Base-by-base conservation (phyloP, 164 flowering plant species). In the Echeveria elegans region DNA sequence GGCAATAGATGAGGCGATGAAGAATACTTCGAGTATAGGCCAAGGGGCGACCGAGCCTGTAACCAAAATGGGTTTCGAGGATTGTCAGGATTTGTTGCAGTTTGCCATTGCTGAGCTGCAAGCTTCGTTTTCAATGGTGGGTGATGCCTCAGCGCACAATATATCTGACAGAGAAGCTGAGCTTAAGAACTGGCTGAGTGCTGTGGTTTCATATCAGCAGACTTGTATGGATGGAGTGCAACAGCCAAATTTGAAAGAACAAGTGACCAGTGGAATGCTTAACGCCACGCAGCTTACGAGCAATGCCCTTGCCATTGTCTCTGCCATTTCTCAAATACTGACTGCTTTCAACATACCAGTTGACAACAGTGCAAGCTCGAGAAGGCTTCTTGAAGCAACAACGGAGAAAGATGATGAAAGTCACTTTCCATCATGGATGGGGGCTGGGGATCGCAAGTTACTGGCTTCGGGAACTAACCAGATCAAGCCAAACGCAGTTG, bases 141-240 rank as follows among this genome's bases (percentile, higher is more conserved):
- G 78, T 0, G 75, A 77, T 16, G 50, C 53, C 18, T 72, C 76
- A 0, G 0, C 78, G 65, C 77, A 78, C 24, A 58, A 70, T 34
- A 21, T 31, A 37, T 31, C 65, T 4, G 71, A 78, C 11, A 53
- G 70, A 4, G 28, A 65, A 1, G 71, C 70, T 1, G 83, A 85
- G 32, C 69, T 81, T 12, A 71, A 68, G 60, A 76, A 69, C 23
- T 82, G 85, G 85, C 37, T 77, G 31, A 81, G 85, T 28, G 83
- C 83, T 10, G 79, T 81, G 29, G 43, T 82, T 1, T 77, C 90
- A 0, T 82, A 79, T 74, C 82, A 86, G 28, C 75, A 79, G 18
- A 70, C 79, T 0, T 86, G 95, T 52, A 23, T 82, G 10, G 90
- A 88, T 16, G 89, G 81, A 16, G 38, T 77, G 8, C 15, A 14